Conservation (phyloP, 75 land plant genomes). For the Cupressus sempervirens region DNA sequence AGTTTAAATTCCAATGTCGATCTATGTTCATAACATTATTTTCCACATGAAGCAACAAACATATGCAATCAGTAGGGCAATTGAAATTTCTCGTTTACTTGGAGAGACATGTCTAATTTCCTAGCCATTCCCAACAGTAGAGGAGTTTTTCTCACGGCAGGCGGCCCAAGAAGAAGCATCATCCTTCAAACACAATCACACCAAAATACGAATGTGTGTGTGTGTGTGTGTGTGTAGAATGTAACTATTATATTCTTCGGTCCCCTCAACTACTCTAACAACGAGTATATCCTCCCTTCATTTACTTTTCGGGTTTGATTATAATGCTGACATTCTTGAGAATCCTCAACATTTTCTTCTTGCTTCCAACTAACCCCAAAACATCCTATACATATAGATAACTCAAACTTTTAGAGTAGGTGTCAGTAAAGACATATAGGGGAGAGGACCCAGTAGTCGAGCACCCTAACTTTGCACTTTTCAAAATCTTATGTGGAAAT, state of each 20-base stretch:
- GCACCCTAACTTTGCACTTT: no score
- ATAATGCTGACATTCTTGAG: constrained; percentile 65
- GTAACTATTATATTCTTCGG: background rate
- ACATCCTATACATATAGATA: background rate
- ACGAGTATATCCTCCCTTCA: no score
- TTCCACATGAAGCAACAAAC: background rate
- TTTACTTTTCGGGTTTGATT: constrained; percentile 68
- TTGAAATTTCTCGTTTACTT: constrained; percentile 26
- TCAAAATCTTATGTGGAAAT: no score
- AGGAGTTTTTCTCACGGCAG: constrained; percentile 69
- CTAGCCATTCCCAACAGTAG: constrained; percentile 68
- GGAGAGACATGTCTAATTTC: constrained; percentile 42
- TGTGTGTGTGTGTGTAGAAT: no score
- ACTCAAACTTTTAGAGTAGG: background rate
- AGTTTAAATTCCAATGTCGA: no score
- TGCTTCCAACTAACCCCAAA: constrained; percentile 6
- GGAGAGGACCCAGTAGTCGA: no score
- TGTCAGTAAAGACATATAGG: no score
- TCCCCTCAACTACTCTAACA: background rate
- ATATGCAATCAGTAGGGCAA: background rate
- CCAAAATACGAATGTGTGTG: background rate
- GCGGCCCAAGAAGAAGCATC: constrained; percentile 75
- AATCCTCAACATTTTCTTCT: constrained; percentile 45
- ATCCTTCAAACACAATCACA: constrained; percentile 33
- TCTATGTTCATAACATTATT: no score